Base-by-base conservation (phyloP, 768 basidiomycete species). In the Rhizopogon salebrosus region DNA sequence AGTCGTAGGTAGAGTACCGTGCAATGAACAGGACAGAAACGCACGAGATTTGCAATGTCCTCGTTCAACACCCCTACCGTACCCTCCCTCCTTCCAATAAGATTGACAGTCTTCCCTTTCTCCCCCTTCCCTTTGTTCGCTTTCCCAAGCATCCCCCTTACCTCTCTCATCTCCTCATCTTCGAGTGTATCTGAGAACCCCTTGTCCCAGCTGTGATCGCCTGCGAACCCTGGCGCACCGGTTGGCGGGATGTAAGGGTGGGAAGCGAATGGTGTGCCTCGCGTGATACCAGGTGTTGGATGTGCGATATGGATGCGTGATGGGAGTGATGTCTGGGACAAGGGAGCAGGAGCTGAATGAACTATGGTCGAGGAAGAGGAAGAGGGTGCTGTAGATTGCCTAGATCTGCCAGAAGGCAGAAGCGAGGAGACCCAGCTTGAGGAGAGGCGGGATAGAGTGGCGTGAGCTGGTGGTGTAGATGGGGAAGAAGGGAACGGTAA, bases 181-280 rank as follows among this genome's bases (percentile, higher is more conserved):
- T 73, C 72, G 36, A 82, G 64, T 27, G 73, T 72, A 2, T 71
- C 72, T 0, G 80, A 83, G 60, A 74, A 84, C 0, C 84, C 82
- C 49, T 80, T 83, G 64, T 92, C 83, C 90, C 90, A 82, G 10
- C 63, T 74, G 14, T 70, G 67, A 42, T 88, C 87, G 0, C 87
- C 87, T 13, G 68, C 73, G 58, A 85, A 91, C 5, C 89, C 92
- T 0, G 91, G 91, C 0, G 91, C 92, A n/a, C 91, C 83, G 48
- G 62, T 70, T 0, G 84, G 76, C 45, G 70, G 77, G 16, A 71
- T 69, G 64, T 77, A 77, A 2, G 71, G 68, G 29, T 72, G 63
- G 9, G 73, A 60, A 0, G 70, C 71, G 52, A 85, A 85, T 0
- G 84, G 82, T 4, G 80, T 77, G 0, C 75, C 74, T 48, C 81